Conservation (phyloP, 768 basidiomycete species). For the Kwoniella newhampshirensis region DNA sequence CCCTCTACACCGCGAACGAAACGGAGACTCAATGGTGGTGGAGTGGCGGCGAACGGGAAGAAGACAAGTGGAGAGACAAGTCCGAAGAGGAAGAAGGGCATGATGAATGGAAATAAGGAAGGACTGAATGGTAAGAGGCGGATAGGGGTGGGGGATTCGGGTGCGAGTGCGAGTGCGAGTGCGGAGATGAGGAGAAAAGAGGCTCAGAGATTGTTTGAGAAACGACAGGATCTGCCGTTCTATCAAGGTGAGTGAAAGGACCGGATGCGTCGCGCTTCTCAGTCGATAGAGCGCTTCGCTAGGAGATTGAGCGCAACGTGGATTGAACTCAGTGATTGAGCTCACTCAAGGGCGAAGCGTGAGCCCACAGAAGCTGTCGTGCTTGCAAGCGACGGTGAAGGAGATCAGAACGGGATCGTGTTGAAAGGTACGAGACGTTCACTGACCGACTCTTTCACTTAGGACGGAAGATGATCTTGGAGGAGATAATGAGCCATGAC, state of each 20-base stretch:
- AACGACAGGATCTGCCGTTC: constrained; percentile 43
- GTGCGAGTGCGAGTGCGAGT: constrained; percentile 1
- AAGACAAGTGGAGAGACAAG: not conserved
- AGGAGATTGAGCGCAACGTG: too few species aligned
- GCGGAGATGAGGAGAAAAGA: constrained; percentile 16
- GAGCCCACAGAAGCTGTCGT: too few species aligned
- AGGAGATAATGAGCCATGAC: constrained; percentile 46
- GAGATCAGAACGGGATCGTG: too few species aligned
- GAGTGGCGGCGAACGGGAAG: not conserved
- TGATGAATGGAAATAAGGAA: too few species aligned
- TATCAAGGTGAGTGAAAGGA: constrained; percentile 49
- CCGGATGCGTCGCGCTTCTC: too few species aligned
- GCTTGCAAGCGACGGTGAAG: too few species aligned
- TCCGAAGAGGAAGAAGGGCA: not conserved
- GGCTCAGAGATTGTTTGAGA: constrained; percentile 38
- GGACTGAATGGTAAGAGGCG: constrained; percentile 1
- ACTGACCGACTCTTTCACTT: too few species aligned
- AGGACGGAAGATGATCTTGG: constrained; percentile 43
- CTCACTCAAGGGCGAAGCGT: too few species aligned
- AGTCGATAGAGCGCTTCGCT: too few species aligned
- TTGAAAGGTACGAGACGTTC: too few species aligned
- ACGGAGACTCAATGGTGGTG: constrained; percentile 4
- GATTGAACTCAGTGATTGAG: too few species aligned
- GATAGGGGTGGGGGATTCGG: too few species aligned
- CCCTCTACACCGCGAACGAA: constrained; percentile 2